Evolutionary conservation across 352 stramenopile genomes (phyloP), one percentile per base, ranked within the genome.

Genomic region (Pythium vanterpoolii): DNA sequence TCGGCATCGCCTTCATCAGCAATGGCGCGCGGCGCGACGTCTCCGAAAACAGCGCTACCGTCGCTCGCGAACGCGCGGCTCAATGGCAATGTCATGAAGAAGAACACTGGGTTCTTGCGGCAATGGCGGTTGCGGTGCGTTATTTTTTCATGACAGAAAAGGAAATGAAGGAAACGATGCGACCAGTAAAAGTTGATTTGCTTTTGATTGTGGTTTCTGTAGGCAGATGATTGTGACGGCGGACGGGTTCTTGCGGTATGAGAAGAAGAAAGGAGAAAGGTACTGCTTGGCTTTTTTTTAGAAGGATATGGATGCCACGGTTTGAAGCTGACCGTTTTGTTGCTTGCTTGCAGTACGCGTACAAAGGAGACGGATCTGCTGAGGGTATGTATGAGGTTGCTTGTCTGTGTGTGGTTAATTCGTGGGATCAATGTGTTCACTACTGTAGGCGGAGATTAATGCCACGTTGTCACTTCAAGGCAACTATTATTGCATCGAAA

Each of bases 301-400:
- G n/a, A n/a, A n/a, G n/a, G n/a, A 1, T 13, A 28, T 46, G 40
- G 1, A 27, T 2, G n/a, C n/a, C 24, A 46, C 40, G 40, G 40
- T 46, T 28, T 9, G 27, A 46, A 14, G 23, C 38, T 44, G 38
- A 44, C n/a, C 8, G 24, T 49, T 44, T 38, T 19, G 39, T 21
- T 19, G 14, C n/a, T 28, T 23, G 18, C 9, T 4, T 34, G 11
- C 36, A 89, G 74, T 1, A 50, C 49, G 14, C 86, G 80, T 21
- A 64, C 60, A 47, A 92, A 88, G 64, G 74, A 84, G 50, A 78
- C 88, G 23, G 83, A 92, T 60, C 70, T 92, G 21, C 70, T 89
- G 51, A 89, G 82, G 75, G 82, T 89, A 30, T 51, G 40, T 44
- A 34, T 55, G 36, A 13, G 27, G 4, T 8, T 27, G 1, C 3